Percentiles rank a stretch among this genome's conserved stretches.
These are phyloP conservation scores for Geotrichum citri-aurantii DNA, from an alignment of 1,139 yeast species.

Conservation along the genomic window DNA sequence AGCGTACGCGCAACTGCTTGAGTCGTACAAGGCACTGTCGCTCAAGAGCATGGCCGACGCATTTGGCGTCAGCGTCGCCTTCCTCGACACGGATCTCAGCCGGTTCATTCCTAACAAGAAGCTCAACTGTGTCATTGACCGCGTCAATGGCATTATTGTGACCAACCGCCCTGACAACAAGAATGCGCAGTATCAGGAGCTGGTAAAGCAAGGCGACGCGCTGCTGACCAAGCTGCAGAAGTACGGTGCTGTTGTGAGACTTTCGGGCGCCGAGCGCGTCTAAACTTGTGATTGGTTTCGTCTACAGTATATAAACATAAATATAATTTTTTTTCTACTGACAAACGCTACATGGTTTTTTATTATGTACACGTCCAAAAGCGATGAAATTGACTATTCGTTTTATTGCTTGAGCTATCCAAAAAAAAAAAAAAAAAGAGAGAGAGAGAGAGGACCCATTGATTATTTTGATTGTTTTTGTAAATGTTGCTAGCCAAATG, in stretches of 20 bases:
- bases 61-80: constrained; percentile 81
- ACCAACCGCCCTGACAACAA: constrained; percentile 96
- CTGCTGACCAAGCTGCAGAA: constrained; percentile 91
- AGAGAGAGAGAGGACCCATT: too few relatives aligned
- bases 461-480: too few relatives aligned
- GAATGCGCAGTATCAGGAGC: constrained; percentile 82
- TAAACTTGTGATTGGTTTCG: neutral
- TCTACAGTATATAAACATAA: neutral
- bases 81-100: constrained; percentile 64
- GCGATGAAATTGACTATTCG: neutral
- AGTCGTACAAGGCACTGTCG: constrained; percentile 87
- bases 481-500: too few relatives aligned
- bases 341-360: neutral
- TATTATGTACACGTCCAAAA: neutral
- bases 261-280: constrained; percentile 73
- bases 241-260: constrained; percentile 94
- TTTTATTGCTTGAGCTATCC: neutral
- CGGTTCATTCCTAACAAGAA: constrained; percentile 90
- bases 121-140: constrained; percentile 90
- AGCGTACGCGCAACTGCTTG: constrained; percentile 90
- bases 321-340: neutral
- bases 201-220: constrained; percentile 89
- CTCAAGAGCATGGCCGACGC: constrained; percentile 90
- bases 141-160: constrained; percentile 91
- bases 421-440: neutral